A percentile compares a stretch with the other conserved stretches of the same genome.
Evolutionary conservation across 441 rosid species (phyloP).

Genomic region (Gossypium laxum): DNA sequence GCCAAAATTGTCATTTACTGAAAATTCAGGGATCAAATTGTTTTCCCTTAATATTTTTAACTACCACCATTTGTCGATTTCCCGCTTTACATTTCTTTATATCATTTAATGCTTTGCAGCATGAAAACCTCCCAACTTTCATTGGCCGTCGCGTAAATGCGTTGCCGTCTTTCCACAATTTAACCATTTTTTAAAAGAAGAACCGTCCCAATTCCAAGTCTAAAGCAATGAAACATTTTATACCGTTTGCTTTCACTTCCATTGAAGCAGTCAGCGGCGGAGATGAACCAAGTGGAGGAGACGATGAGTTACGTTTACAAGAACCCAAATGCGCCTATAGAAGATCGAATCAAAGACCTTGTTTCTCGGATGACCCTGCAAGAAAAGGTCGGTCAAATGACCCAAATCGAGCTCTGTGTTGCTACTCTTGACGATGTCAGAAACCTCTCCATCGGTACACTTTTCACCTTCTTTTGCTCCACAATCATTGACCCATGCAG

Average conservation of each 20-base stretch:
- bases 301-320: conserved; percentile 30
- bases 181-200: neutral
- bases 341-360: conserved; percentile 60
- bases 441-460: conserved; percentile 40
- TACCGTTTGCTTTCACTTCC: neutral
- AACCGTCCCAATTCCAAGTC: neutral
- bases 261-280: neutral
- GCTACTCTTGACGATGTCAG: conserved; percentile 36
- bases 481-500: neutral
- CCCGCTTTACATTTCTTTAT: neutral
- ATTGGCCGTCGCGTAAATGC: neutral
- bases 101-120: too few relatives aligned
- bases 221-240: neutral
- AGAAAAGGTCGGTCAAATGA: conserved; percentile 75
- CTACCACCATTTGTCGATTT: neutral
- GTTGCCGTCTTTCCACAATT: neutral
- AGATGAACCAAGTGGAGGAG: neutral
- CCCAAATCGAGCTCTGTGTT: conserved; percentile 47
- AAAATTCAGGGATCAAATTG: too few relatives aligned
- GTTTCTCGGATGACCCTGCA: conserved; percentile 54
- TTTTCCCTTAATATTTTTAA: neutral
- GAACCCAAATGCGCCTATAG: conserved; percentile 38
- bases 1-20: too few relatives aligned
- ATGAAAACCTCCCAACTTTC: neutral
- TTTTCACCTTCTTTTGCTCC: neutral